Evolutionary conservation across 495 filamentous ascomycete genomes (phyloP).

Genomic region (Aspergillus bertholletiae): DNA sequence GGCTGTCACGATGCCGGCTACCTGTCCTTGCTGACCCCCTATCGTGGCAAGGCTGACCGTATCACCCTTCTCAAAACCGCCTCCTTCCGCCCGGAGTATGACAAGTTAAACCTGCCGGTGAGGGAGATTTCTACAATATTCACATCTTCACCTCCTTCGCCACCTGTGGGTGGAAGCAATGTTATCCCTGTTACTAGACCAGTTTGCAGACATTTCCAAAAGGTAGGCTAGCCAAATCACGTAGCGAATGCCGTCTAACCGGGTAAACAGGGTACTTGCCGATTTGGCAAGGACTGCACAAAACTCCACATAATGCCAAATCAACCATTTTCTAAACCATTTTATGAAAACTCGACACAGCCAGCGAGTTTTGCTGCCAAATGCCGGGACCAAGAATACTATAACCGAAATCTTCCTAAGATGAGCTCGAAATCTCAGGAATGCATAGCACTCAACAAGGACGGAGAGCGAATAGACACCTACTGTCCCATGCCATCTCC

Average conservation of each 20-base stretch:
- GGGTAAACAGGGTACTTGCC: constrained; percentile 32
- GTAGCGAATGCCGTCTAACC: constrained; percentile 6
- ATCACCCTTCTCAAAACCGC: constrained; percentile 52
- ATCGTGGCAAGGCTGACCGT: constrained; percentile 38
- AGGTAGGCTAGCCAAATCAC: constrained; percentile 17
- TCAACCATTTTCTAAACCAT: constrained; percentile 20
- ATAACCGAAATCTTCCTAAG: constrained; percentile 22
- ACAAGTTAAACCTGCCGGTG: constrained; percentile 33
- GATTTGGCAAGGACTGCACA: constrained; percentile 33
- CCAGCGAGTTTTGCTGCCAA: constrained; percentile 9
- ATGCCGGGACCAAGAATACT: constrained; percentile 24
- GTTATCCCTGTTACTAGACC: constrained; percentile 11
- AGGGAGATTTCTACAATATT: constrained; percentile 45
- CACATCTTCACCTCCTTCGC: constrained; percentile 29
- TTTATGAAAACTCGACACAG: constrained; percentile 9
- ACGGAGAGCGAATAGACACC: constrained; percentile 41
- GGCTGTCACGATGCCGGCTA: constrained; percentile 62
- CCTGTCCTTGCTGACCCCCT: constrained; percentile 51
- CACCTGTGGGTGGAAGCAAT: constrained; percentile 22
- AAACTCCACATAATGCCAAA: constrained; percentile 35
- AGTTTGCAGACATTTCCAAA: constrained; percentile 39
- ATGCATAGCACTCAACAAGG: constrained; percentile 41
- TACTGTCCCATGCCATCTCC: constrained; percentile 24
- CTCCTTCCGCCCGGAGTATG: constrained; percentile 34
- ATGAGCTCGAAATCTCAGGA: constrained; percentile 23